Conservation (phyloP, 2,329 filamentous ascomycete genomes). For the Fusarium proliferatum region DNA sequence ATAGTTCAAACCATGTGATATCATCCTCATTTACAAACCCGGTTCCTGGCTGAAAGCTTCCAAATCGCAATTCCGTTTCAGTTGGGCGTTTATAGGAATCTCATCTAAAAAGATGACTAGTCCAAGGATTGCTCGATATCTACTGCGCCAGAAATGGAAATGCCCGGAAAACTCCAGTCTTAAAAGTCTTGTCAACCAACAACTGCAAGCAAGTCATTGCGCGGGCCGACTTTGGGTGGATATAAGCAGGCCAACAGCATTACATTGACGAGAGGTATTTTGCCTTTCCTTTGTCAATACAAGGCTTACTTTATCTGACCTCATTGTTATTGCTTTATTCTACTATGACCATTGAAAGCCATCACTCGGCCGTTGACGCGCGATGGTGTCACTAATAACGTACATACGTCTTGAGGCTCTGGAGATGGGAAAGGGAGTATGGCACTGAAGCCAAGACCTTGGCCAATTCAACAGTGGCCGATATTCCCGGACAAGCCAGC, state of each 20-base stretch:
- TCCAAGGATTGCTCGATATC: not conserved
- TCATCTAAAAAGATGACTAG: too few species aligned
- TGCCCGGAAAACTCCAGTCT: not conserved
- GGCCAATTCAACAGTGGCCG: too few species aligned
- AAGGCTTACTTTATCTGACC: too few species aligned
- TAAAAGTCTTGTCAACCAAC: not conserved
- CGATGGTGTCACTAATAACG: too few species aligned
- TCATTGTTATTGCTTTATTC: too few species aligned
- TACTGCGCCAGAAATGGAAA: not conserved
- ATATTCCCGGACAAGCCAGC: too few species aligned
- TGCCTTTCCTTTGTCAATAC: rapidly evolving
- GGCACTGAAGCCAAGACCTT: too few species aligned
- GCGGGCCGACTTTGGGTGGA: not conserved
- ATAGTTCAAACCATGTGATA: not conserved
- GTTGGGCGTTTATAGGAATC: too few species aligned
- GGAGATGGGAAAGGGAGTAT: too few species aligned
- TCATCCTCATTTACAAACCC: not conserved
- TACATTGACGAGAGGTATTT: too few species aligned
- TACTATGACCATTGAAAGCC: too few species aligned
- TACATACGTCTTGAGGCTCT: not conserved
- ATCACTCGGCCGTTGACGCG: too few species aligned
- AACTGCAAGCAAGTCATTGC: not conserved
- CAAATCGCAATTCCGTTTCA: not conserved
- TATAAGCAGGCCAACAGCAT: not conserved
- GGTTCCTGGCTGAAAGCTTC: not conserved